Conservation (phyloP, 192 early-diverging fungal species). For the Spinellus fusiger region DNA sequence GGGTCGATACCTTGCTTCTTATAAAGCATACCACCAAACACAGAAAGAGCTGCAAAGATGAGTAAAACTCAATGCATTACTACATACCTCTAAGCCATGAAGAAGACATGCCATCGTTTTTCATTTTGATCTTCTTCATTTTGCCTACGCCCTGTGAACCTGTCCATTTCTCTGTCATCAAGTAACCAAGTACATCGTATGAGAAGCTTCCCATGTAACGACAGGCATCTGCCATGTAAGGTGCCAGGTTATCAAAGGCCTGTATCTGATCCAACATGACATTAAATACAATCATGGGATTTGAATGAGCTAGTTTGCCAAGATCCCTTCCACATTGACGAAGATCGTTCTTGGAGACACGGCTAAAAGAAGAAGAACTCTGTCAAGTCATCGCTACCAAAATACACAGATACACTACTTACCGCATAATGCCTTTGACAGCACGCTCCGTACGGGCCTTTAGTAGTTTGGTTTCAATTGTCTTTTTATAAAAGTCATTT, state of each 20-base stretch:
- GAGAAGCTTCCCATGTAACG: constrained; percentile 66
- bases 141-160: constrained; percentile 32
- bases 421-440: constrained; percentile 17
- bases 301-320: constrained; percentile 67
- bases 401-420: too few species aligned
- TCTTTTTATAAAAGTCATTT: constrained; percentile 45
- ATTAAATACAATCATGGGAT: constrained; percentile 66
- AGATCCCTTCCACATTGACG: constrained; percentile 67
- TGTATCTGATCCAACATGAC: constrained; percentile 63
- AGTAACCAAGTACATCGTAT: constrained; percentile 68
- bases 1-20: constrained; percentile 61
- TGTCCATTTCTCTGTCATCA: constrained; percentile 62
- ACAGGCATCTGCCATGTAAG: constrained; percentile 68
- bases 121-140: constrained; percentile 45
- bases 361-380: constrained; percentile 10
- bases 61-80: not conserved
- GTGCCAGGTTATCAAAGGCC: constrained; percentile 70
- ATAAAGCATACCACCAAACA: constrained; percentile 60
- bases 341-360: constrained; percentile 67
- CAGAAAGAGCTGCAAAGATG: constrained; percentile 36
- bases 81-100: not conserved
- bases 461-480: constrained; percentile 46
- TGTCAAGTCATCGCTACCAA: too few species aligned
- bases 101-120: constrained; percentile 51
- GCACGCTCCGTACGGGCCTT: constrained; percentile 34